These are phyloP conservation scores for Boletus rubroflammeus DNA, from an alignment of 768 basidiomycete genomes.

Conservation along the genomic window DNA sequence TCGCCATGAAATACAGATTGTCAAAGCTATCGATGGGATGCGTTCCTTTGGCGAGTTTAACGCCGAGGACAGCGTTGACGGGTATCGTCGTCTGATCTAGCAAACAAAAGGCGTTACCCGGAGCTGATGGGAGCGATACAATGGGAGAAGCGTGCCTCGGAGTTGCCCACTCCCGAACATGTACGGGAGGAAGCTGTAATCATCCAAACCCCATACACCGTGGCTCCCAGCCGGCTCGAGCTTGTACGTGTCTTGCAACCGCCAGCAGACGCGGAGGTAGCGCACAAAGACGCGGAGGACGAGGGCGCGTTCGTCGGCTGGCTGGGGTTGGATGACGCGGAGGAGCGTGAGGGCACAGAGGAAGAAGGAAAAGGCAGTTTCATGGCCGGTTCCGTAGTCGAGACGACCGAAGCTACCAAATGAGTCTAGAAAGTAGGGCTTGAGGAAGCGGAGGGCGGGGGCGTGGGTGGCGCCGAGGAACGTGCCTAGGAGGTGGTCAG, in stretches of 20 bases:
- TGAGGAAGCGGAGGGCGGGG: slow-evolving; percentile 56
- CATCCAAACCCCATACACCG: slow-evolving; percentile 97
- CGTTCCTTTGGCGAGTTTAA: slow-evolving; percentile 36
- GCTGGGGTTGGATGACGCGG: slow-evolving; percentile 56
- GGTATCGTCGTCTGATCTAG: slow-evolving; percentile 62
- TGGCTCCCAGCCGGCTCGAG: slow-evolving; percentile 97
- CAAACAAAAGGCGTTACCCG: neutral
- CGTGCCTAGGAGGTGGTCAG: slow-evolving; percentile 44
- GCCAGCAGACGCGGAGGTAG: slow-evolving; percentile 81
- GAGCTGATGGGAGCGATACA: neutral
- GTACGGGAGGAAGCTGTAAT: slow-evolving; percentile 85
- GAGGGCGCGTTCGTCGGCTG: slow-evolving; percentile 57
- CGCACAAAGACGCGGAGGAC: slow-evolving; percentile 65
- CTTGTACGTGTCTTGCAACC: slow-evolving; percentile 81
- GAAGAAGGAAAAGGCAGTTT: slow-evolving; percentile 81
- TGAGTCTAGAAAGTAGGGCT: slow-evolving; percentile 74
- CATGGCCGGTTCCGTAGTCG: slow-evolving; percentile 98
- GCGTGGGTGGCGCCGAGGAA: slow-evolving; percentile 47
- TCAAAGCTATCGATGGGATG: slow-evolving; percentile 33
- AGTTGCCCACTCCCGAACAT: slow-evolving; percentile 90
- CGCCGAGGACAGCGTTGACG: slow-evolving; percentile 59
- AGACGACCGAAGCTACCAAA: slow-evolving; percentile 90
- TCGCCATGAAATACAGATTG: slow-evolving; percentile 80
- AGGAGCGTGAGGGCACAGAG: slow-evolving; percentile 69
- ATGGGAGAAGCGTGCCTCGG: slow-evolving; percentile 47